Evolutionary conservation across 176 grass and related monocot species (phyloP).

Genomic region (Hordeum marinum): DNA sequence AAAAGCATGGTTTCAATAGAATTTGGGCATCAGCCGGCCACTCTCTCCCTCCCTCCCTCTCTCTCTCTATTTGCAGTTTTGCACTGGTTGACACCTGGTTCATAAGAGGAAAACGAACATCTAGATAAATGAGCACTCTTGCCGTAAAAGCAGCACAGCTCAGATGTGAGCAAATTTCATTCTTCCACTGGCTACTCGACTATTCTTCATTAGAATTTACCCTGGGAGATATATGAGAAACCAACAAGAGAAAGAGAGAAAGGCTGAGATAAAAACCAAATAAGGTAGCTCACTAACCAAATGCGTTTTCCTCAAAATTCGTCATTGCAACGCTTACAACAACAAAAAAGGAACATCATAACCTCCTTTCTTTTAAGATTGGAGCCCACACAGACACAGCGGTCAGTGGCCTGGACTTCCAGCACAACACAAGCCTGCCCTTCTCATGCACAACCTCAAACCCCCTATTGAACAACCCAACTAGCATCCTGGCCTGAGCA

Average conservation of each 20-base stretch:
- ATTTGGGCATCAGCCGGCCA: not conserved
- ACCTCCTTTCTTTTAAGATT: not conserved
- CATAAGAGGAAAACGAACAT: not conserved
- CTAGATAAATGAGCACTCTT: not conserved
- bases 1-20: not conserved
- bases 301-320: not conserved
- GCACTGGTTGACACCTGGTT: conserved; percentile 9
- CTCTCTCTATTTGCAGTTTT: no score
- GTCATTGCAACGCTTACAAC: not conserved
- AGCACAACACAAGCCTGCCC: conserved; percentile 47
- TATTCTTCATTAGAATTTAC: not conserved
- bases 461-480: conserved; percentile 41
- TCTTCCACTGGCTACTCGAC: not conserved
- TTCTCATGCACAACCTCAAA: conserved; percentile 34
- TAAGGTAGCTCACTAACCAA: not conserved
- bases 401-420: conserved; percentile 50
- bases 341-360: not conserved
- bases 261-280: not conserved
- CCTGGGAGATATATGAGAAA: not conserved
- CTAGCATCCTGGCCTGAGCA: conserved; percentile 52
- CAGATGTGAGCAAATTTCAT: not conserved
- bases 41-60: not conserved
- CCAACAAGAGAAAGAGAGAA: not conserved
- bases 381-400: conserved; percentile 43
- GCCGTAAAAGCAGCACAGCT: not conserved